A percentile compares a stretch with the other conserved stretches of the same genome.
These are phyloP conservation scores for Cinnamomum micranthum DNA, from an alignment of 164 flowering plant genomes.

Conservation along the genomic window DNA sequence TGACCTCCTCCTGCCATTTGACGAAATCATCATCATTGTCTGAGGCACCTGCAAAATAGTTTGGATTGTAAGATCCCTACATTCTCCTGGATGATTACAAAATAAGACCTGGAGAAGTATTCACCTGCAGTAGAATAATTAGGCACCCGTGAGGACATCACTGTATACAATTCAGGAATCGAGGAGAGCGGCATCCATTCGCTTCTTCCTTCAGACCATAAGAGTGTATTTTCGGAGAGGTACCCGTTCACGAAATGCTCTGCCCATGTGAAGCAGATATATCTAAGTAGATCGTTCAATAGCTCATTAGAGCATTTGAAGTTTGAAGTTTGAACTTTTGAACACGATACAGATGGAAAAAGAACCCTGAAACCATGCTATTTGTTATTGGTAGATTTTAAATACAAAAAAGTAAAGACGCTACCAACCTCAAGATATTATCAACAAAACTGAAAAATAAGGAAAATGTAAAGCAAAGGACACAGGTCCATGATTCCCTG, in stretches of 20 bases:
- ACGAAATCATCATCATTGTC: conserved; percentile 61
- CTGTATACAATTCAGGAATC: conserved; percentile 51
- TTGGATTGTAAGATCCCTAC: conserved; percentile 4
- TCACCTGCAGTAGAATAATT: conserved; percentile 33
- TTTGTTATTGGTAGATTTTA: conserved; percentile 37
- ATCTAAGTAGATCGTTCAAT: conserved; percentile 31
- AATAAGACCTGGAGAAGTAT: background rate
- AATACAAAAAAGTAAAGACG: conserved; percentile 25
- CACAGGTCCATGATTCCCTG: background rate
- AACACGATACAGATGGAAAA: conserved; percentile 39
- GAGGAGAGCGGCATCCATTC: conserved; percentile 83
- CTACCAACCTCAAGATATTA: conserved; percentile 8
- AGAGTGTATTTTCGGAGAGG: conserved; percentile 54
- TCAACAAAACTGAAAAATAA: background rate
- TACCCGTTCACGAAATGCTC: conserved; percentile 77
- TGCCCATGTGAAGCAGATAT: conserved; percentile 58
- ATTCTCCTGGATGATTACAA: background rate
- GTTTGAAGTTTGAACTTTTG: conserved; percentile 8
- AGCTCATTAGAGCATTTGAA: conserved; percentile 36
- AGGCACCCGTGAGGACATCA: conserved; percentile 16
- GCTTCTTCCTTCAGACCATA: conserved; percentile 81
- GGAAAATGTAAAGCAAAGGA: background rate
- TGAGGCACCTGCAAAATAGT: conserved; percentile 33
- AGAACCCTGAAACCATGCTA: conserved; percentile 38
- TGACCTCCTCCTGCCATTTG: conserved; percentile 77